phyloP scores from a whole-genome alignment of 2,329 filamentous ascomycete species.

The Clonostachys byssicola region DNA sequence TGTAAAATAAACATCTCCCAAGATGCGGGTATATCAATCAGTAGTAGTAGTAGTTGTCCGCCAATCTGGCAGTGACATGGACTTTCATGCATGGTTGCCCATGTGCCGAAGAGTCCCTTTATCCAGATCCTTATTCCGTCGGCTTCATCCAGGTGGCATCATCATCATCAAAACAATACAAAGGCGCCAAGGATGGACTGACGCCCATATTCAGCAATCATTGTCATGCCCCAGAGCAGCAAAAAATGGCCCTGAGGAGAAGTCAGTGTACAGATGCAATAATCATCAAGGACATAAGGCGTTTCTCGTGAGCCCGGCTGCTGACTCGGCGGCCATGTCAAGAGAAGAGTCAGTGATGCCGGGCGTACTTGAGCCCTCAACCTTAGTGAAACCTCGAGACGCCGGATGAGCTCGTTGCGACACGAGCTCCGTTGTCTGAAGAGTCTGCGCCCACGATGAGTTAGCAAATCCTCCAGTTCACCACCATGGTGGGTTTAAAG shows the following conservation, averaged over 20 bases:
- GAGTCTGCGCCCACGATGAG: slow-evolving; percentile 25
- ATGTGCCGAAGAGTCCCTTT: slow-evolving; percentile 31
- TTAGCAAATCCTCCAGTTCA: not conserved
- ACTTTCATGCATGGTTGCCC: slow-evolving; percentile 33
- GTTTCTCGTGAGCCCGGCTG: too few relatives aligned
- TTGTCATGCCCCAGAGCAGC: too few relatives aligned
- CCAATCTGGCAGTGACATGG: not conserved
- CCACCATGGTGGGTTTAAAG: not conserved
- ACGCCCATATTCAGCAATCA: not conserved
- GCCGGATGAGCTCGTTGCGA: slow-evolving; percentile 24
- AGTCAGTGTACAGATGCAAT: not conserved
- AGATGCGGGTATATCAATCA: slow-evolving; percentile 11
- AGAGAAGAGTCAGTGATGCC: too few relatives aligned
- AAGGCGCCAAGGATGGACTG: not conserved
- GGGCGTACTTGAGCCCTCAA: not conserved
- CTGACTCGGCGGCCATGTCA: too few relatives aligned
- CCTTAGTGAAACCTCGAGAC: slow-evolving; percentile 24
- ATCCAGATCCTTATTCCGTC: slow-evolving; percentile 32
- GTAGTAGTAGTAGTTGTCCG: slow-evolving; percentile 14
- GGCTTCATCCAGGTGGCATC: slow-evolving; percentile 26
- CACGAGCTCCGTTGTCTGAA: slow-evolving; percentile 34
- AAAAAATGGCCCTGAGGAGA: too few relatives aligned
- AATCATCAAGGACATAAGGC: too few relatives aligned
- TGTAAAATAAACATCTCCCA: slow-evolving; percentile 7
- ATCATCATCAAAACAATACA: slow-evolving; percentile 26